A percentile compares a stretch with the other conserved stretches of the same genome.
Evolutionary conservation across 2,329 filamentous ascomycete genomes (phyloP).

Genomic region (Mycocentrospora acerina): DNA sequence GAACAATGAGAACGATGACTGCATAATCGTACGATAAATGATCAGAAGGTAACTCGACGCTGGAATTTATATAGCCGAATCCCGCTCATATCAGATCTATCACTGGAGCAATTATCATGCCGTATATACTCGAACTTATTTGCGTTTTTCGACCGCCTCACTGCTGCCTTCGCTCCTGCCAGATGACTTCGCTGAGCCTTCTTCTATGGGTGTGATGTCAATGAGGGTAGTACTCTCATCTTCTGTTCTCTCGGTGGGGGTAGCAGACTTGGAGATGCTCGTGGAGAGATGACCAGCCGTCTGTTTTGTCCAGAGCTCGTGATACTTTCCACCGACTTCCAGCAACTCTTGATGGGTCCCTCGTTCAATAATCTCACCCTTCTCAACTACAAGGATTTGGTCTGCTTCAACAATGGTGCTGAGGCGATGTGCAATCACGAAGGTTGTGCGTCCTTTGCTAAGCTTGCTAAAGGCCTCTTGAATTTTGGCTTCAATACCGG

Average conservation of each 20-base stretch:
- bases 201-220: slow-evolving; percentile 25
- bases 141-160: slow-evolving; percentile 14
- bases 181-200: slow-evolving; percentile 19
- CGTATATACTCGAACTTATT: slow-evolving; percentile 3
- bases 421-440: slow-evolving; percentile 74
- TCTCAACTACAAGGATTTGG: slow-evolving; percentile 77
- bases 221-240: slow-evolving; percentile 15
- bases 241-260: slow-evolving; percentile 14
- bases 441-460: slow-evolving; percentile 64
- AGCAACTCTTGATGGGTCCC: slow-evolving; percentile 80
- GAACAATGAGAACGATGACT: too few species aligned
- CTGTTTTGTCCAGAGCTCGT: slow-evolving; percentile 87
- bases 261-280: slow-evolving; percentile 15
- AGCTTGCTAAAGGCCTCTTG: slow-evolving; percentile 62
- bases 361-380: slow-evolving; percentile 73
- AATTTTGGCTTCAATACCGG: slow-evolving; percentile 67
- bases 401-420: slow-evolving; percentile 85
- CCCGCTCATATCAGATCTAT: too few species aligned
- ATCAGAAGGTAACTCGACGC: too few species aligned
- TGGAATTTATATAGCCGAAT: too few species aligned
- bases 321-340: slow-evolving; percentile 69
- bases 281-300: slow-evolving; percentile 43
- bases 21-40: too few species aligned
- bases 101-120: too few species aligned
- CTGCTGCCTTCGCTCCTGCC: slow-evolving; percentile 10